A percentile compares a stretch with the other conserved stretches of the same genome.
Conservation (phyloP, 2,329 filamentous ascomycete genomes). For the Phoma herbarum region DNA sequence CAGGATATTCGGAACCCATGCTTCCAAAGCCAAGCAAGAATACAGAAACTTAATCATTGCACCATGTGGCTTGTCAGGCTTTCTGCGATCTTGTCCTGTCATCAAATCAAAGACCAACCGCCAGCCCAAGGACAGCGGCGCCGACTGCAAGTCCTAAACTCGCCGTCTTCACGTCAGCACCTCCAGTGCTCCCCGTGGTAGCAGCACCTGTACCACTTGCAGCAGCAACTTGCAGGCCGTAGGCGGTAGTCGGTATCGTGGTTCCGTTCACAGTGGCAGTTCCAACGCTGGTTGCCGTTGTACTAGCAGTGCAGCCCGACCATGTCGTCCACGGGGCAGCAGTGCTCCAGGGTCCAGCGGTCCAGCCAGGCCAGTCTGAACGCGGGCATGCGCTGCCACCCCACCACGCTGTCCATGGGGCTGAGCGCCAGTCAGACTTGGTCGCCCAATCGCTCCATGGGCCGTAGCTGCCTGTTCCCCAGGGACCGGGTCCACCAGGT, state of each 20-base stretch:
- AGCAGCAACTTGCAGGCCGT: conserved; percentile 46
- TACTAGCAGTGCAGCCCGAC: conserved; percentile 43
- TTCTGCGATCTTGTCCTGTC: no score
- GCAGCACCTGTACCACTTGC: conserved; percentile 26
- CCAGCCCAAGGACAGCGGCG: conserved; percentile 35
- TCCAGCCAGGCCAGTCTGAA: conserved; percentile 51
- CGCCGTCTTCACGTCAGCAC: conserved; percentile 27
- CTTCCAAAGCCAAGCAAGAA: not conserved
- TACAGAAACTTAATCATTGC: not conserved
- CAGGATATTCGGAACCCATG: not conserved
- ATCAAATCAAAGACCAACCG: conserved; percentile 29
- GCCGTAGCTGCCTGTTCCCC: conserved; percentile 39
- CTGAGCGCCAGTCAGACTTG: conserved; percentile 37
- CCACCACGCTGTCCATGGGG: conserved; percentile 50
- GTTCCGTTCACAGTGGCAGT: conserved; percentile 42
- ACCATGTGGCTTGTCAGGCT: not conserved
- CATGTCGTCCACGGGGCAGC: conserved; percentile 50
- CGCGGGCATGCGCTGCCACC: conserved; percentile 42
- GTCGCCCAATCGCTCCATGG: conserved; percentile 44
- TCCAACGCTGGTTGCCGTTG: conserved; percentile 42
- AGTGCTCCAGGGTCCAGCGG: conserved; percentile 46
- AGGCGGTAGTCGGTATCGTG: conserved; percentile 36
- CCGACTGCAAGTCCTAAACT: conserved; percentile 33
- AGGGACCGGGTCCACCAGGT: conserved; percentile 37
- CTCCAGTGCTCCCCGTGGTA: conserved; percentile 21